Conservation (phyloP, 192 early-diverging fungal genomes). For the Podila clonocystis region DNA sequence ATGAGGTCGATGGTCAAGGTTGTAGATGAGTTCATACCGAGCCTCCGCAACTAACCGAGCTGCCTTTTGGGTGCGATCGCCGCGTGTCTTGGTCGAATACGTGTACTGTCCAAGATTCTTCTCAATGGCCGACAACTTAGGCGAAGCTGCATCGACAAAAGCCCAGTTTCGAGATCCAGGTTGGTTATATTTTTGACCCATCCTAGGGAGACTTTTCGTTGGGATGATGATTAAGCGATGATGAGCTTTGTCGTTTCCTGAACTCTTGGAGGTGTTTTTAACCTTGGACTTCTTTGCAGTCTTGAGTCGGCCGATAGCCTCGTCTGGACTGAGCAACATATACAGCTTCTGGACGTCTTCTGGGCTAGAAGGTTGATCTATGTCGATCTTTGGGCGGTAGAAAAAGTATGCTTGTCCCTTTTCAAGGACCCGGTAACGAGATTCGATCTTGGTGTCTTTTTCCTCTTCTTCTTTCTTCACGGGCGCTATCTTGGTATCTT, state of each 20-base stretch:
- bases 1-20: background rate
- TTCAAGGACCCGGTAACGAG: constrained; percentile 3
- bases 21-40: constrained; percentile 12
- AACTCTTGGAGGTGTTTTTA: background rate
- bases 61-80: constrained; percentile 15
- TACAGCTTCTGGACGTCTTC: constrained; percentile 22
- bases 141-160: constrained; percentile 13
- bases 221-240: constrained; percentile 16
- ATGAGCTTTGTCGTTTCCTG: background rate
- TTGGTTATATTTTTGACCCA: background rate
- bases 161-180: constrained; percentile 15
- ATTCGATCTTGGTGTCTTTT: background rate
- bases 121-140: constrained; percentile 1
- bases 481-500: background rate
- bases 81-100: constrained; percentile 27
- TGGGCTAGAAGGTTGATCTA: background rate
- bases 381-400: constrained; percentile 18
- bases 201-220: constrained; percentile 5
- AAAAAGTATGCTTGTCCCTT: constrained; percentile 27
- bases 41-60: constrained; percentile 22
- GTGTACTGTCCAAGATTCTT: constrained; percentile 8
- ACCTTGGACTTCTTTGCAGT: background rate
- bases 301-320: constrained; percentile 6
- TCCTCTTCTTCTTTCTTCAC: background rate
- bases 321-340: constrained; percentile 27